Evolutionary conservation across 2,329 filamentous ascomycete genomes (phyloP).

Genomic region (Emmonsia crescens): DNA sequence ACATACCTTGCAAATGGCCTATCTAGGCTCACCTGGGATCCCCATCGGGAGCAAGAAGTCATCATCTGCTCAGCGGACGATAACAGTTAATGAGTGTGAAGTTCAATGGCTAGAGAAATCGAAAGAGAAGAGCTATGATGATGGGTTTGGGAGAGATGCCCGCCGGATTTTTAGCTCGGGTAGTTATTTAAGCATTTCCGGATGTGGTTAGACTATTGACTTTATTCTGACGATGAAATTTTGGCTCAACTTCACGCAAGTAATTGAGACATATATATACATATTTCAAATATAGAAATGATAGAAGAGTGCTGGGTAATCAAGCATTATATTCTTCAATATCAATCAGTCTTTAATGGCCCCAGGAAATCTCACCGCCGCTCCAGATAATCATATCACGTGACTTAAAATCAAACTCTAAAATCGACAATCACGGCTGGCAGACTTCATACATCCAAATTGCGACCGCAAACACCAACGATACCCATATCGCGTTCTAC

Average conservation of each 20-base stretch:
- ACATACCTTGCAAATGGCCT: conserved; percentile 27
- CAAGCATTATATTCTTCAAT: too few relatives aligned
- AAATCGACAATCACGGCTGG: too few relatives aligned
- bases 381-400: too few relatives aligned
- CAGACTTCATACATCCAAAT: too few relatives aligned
- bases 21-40: conserved; percentile 23
- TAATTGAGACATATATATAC: too few relatives aligned
- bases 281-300: not conserved
- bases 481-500: not conserved
- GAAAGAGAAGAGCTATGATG: not conserved
- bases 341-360: too few relatives aligned
- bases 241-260: not conserved
- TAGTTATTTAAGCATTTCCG: not conserved
- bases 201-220: not conserved
- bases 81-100: not conserved
- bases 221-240: not conserved
- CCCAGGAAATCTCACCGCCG: too few relatives aligned
- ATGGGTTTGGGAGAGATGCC: not conserved
- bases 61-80: conserved; percentile 24
- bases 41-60: conserved; percentile 27
- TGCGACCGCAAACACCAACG: not conserved
- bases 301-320: not conserved
- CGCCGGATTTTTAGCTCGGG: not conserved
- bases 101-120: not conserved
- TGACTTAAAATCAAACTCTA: not conserved